Evolutionary conservation across 257 asterid species (phyloP), one percentile per base, ranked within the genome.

Genomic region (Salvia splendens): DNA sequence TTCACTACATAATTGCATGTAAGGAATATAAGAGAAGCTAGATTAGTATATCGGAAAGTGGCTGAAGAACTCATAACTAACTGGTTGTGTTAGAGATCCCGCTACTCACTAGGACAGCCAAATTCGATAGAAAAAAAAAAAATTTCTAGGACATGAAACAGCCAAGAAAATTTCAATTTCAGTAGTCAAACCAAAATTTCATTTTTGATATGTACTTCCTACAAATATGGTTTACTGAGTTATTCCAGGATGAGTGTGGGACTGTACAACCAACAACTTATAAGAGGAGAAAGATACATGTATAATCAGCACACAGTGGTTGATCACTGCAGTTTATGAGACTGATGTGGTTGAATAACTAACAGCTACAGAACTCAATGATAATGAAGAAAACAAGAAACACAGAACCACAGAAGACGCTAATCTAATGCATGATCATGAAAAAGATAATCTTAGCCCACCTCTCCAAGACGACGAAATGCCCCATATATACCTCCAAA

Each of bases 401-500:
- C 0, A 9, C 1, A 33, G 47, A 60, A 52, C 32, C 38, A 10
- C 7, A 71, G 35, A 65, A 61, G 24, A 28, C 8, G 24, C 6
- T 3, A 45, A 36, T 20, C 20, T 46, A 17, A 66, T 17, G 56
- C 24, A 49, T 14, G 15, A 42, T 16, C 50, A 9, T 11, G 12
- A 38, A 24, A 24, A 42, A 41, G 15, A 64, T 24, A 80, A 79
- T 17, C 58, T 47, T 67, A 47, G 69, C 83, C 69, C 62, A 92
- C 98, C 98, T 93, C 98, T 77, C 98, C 98, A 61, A 24, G 30
- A 24, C 30, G 30, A 24, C 30, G 30, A 24, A 24, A 24, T 24
- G 30, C 30, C 30, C 30, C 98, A 82, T 89, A 93, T 80, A 93
- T 86, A 36, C 98, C 98, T 30, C 98, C 98, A 83, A 87, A 86